phyloP scores from a whole-genome alignment of 2,329 filamentous ascomycete species.

The Xylaria polymorpha region DNA sequence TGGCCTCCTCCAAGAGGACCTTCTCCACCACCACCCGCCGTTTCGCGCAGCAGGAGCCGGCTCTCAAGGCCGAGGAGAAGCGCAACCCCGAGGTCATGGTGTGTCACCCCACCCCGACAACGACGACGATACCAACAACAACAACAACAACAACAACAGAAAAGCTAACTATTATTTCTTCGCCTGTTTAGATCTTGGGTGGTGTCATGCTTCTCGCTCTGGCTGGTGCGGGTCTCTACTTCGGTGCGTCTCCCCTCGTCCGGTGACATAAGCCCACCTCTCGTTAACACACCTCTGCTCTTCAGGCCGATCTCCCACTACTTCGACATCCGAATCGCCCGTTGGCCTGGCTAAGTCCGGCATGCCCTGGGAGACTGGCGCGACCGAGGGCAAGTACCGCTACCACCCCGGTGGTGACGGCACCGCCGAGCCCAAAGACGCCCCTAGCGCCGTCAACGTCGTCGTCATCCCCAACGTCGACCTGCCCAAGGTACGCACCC shows the following conservation, averaged over 20 bases:
- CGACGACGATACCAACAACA: background rate
- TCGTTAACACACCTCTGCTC: slow-evolving; percentile 9
- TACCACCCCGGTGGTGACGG: slow-evolving; percentile 89
- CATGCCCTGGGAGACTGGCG: slow-evolving; percentile 90
- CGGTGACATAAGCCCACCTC: background rate
- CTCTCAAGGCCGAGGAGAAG: slow-evolving; percentile 69
- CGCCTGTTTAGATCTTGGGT: slow-evolving; percentile 78
- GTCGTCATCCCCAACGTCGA: slow-evolving; percentile 95
- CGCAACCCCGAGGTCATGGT: slow-evolving; percentile 62
- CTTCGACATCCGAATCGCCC: slow-evolving; percentile 80
- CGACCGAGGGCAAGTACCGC: slow-evolving; percentile 74
- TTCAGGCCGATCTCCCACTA: slow-evolving; percentile 82
- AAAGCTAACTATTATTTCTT: slow-evolving; percentile 37
- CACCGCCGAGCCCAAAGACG: slow-evolving; percentile 81
- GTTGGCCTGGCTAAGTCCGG: slow-evolving; percentile 79
- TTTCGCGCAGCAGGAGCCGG: slow-evolving; percentile 54
- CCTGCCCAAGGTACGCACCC: slow-evolving; percentile 78
- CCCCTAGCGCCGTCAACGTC: slow-evolving; percentile 93
- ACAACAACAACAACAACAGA: background rate
- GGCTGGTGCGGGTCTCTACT: slow-evolving; percentile 89
- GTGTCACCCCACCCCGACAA: slow-evolving; percentile 50
- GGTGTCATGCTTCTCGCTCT: slow-evolving; percentile 92
- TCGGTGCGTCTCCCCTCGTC: slow-evolving; percentile 66
- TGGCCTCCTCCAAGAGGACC: slow-evolving; percentile 49
- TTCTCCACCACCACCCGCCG: slow-evolving; percentile 67